phyloP scores from a whole-genome alignment of 192 early-diverging fungal species.

The Obelidium mucronatum region DNA sequence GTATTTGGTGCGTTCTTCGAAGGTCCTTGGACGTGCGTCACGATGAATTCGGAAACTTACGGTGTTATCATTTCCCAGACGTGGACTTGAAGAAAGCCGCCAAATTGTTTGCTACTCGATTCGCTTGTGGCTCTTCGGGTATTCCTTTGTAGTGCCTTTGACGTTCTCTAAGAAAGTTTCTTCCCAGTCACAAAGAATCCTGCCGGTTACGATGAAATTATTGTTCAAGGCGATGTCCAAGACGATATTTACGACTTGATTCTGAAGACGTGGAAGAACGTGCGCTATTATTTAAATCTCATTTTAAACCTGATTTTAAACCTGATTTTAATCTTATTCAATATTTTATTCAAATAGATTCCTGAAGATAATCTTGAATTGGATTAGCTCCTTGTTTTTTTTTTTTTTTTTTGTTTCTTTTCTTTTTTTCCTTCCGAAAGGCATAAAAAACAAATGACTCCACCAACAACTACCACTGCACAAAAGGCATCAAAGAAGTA shows the following conservation, averaged over 20 bases:
- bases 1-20: conserved; percentile 72
- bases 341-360: not conserved
- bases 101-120: conserved; percentile 94
- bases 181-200: conserved; percentile 80
- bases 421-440: conserved; percentile 25
- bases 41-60: not conserved
- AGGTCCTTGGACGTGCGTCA: not conserved
- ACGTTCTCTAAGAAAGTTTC: not conserved
- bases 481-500: conserved; percentile 75
- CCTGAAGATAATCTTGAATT: conserved; percentile 7
- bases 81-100: conserved; percentile 97
- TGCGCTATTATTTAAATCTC: conserved; percentile 40
- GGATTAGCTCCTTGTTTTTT: not conserved
- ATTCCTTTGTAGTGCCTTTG: not conserved
- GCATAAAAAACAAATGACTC: not conserved
- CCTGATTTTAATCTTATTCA: not conserved
- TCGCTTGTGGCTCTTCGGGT: conserved; percentile 90
- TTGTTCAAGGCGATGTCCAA: conserved; percentile 94
- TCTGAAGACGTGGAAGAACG: conserved; percentile 69
- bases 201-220: conserved; percentile 92
- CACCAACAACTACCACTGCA: not conserved
- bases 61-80: conserved; percentile 49
- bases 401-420: not conserved
- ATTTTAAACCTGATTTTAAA: not conserved
- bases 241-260: conserved; percentile 91